phyloP scores from a whole-genome alignment of 257 asterid species.

The Linaria vulgaris region DNA sequence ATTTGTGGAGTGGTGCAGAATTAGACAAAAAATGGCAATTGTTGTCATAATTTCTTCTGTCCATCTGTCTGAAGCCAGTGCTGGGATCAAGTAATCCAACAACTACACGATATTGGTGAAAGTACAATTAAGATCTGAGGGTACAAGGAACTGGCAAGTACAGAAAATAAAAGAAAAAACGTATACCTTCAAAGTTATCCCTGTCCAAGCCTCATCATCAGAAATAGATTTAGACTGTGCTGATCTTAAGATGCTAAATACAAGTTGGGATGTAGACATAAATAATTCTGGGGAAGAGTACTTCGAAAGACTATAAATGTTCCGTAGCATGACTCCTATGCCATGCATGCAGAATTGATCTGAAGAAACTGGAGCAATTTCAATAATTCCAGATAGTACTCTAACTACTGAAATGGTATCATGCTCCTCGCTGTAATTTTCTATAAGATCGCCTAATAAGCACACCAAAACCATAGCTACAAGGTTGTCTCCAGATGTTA shows the following conservation, averaged over 20 bases:
- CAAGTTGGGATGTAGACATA: constrained; percentile 48
- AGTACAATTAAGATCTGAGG: constrained; percentile 18
- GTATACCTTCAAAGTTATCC: constrained; percentile 59
- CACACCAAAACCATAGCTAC: constrained; percentile 51
- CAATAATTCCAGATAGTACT: constrained; percentile 47
- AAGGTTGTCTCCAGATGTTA: constrained; percentile 61
- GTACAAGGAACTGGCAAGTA: neutral
- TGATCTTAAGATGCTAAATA: constrained; percentile 48
- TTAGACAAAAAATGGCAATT: constrained; percentile 57
- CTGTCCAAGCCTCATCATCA: constrained; percentile 65
- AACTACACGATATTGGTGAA: constrained; percentile 45
- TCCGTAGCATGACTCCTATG: constrained; percentile 52
- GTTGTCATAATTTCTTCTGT: constrained; percentile 52
- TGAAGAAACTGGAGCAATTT: constrained; percentile 68
- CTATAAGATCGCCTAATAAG: constrained; percentile 58
- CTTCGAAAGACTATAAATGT: constrained; percentile 38
- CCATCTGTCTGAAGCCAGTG: constrained; percentile 59
- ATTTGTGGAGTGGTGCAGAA: constrained; percentile 72
- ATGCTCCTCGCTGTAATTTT: constrained; percentile 44
- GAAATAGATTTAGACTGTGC: constrained; percentile 57
- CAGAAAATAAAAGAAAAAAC: neutral
- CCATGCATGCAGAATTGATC: constrained; percentile 73
- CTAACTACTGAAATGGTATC: constrained; percentile 58
- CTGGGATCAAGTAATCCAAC: constrained; percentile 47
- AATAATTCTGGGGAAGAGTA: constrained; percentile 47